Base-by-base conservation (phyloP, 2,329 filamentous ascomycete species). In the Calonectria fujianensis region DNA sequence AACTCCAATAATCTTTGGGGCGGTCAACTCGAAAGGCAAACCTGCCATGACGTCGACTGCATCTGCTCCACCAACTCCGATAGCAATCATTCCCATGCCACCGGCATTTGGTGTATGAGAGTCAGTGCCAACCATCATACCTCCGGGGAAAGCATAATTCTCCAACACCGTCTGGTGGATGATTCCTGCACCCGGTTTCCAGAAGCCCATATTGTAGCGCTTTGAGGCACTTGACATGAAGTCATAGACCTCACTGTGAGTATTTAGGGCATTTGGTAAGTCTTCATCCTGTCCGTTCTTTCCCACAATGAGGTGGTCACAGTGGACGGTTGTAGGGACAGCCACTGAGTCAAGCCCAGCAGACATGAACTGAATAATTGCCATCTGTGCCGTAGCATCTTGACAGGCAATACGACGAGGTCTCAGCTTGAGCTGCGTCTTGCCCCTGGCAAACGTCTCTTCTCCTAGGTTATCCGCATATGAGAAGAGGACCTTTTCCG, bases 181-280 rank as follows among this genome's bases (percentile, higher is more conserved):
- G 86, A 98, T 99, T 91, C 97, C 97, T 85, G 96, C 98, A 82
- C 97, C 97, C 79, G 97, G 97, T 87, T 92, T 95, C 97, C 97
- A 99, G 93, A 98, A 98, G 90, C 97, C 97, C 86, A 98, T 98
- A 91, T 98, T 97, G 91, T 98, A 99, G 6, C 61, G 61, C 91
- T 98, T 98, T 84, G 96, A 96, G 79, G 96, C 94, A 77, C 93
- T 93, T 76, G 96, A 92, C 85, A 99, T 89, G 91, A 99, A 99
- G 88, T 98, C 94, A 89, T 98, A 99, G 82, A 99, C 97, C 88
- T 98, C 96, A 91, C 97, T 98, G 93, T 98, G 98, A 89, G 98
- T 98, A 81, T 93, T 91, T 84, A 96, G 90, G 82, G 97, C 97
- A 83, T 96, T 93, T 76, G 92, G 94, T 86, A 98, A 90, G 94